phyloP scores from a whole-genome alignment of 352 stramenopile genomes.

The Phytopythium ostracodes region DNA sequence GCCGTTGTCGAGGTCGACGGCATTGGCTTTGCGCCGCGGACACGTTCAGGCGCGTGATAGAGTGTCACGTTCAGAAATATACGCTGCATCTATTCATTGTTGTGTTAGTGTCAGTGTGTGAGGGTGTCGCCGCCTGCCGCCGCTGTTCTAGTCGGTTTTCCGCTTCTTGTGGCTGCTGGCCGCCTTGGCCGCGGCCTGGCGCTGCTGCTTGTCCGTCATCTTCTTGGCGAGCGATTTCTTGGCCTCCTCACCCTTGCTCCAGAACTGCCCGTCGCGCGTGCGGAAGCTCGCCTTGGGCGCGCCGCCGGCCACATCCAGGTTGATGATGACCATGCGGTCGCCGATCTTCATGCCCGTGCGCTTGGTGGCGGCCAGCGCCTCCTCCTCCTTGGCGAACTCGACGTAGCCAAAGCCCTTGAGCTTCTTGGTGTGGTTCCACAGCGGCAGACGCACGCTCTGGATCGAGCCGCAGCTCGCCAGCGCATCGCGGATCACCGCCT shows the following conservation, averaged over 20 bases:
- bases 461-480: conserved; percentile 90
- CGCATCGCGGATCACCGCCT: conserved; percentile 75
- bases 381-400: conserved; percentile 80
- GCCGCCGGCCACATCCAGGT: conserved; percentile 87
- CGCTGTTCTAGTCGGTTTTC: conserved; percentile 21
- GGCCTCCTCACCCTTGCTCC: conserved; percentile 84
- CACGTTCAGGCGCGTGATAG: background rate
- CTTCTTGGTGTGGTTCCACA: conserved; percentile 93
- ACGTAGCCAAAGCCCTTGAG: conserved; percentile 97
- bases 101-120: conserved; percentile 4
- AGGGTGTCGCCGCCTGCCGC: background rate
- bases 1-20: conserved; percentile 46
- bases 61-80: background rate
- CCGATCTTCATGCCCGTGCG: conserved; percentile 85
- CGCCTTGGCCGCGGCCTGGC: conserved; percentile 20
- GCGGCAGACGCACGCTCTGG: conserved; percentile 88
- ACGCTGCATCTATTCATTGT: conserved; percentile 19
- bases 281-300: conserved; percentile 92
- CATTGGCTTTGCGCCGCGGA: conserved; percentile 17
- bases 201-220: conserved; percentile 58
- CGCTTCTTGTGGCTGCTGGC: conserved; percentile 37
- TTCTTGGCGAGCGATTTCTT: conserved; percentile 82
- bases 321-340: conserved; percentile 89
- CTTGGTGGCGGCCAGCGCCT: conserved; percentile 60
- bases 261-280: conserved; percentile 78